Conservation (phyloP, 2,329 filamentous ascomycete species). For the Rhynchosporium graminicola region DNA sequence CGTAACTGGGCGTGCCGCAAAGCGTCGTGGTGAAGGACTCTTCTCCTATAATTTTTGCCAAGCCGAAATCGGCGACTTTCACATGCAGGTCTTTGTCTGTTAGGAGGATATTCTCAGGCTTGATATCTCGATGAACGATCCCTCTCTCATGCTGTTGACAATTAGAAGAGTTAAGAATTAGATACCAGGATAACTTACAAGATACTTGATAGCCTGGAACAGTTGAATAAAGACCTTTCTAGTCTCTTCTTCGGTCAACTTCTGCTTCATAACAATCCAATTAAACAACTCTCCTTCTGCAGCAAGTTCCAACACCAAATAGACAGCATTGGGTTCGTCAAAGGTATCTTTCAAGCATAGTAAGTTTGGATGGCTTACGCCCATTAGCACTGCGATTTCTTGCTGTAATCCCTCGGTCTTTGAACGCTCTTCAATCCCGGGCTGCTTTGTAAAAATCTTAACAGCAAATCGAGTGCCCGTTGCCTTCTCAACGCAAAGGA, state of each 20-base stretch:
- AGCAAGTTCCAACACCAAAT: conserved; percentile 87
- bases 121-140: conserved; percentile 94
- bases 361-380: conserved; percentile 92
- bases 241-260: conserved; percentile 79
- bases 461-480: conserved; percentile 84
- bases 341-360: conserved; percentile 95
- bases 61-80: conserved; percentile 93
- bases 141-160: conserved; percentile 81
- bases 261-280: conserved; percentile 86
- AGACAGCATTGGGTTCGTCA: conserved; percentile 86
- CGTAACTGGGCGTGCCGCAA: conserved; percentile 95
- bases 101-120: conserved; percentile 65
- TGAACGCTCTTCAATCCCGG: conserved; percentile 78
- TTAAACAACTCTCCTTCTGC: conserved; percentile 96
- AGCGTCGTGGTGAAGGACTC: conserved; percentile 97
- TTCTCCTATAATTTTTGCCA: conserved; percentile 98
- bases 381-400: conserved; percentile 95
- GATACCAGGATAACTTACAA: conserved; percentile 59
- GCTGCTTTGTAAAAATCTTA: conserved; percentile 88
- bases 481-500: conserved; percentile 83
- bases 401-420: conserved; percentile 88
- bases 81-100: conserved; percentile 81
- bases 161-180: conserved; percentile 35
- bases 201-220: conserved; percentile 91
- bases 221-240: conserved; percentile 87